Conservation (phyloP, 2,329 filamentous ascomycete species). For the Xylaria sp. region DNA sequence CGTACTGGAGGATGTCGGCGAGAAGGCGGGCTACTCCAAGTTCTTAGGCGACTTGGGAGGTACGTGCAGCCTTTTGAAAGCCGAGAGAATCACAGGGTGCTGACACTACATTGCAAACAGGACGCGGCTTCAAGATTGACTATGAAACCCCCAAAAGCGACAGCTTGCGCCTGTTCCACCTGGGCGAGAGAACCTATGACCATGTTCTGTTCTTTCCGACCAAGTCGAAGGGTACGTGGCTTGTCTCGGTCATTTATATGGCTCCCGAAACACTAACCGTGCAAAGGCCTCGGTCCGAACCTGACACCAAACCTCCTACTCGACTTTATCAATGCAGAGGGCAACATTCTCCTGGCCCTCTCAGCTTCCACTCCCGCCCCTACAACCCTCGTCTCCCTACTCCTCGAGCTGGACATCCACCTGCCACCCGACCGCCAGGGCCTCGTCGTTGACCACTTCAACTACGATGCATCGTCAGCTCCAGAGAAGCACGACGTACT, state of each 20-base stretch:
- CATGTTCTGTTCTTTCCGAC: conserved; percentile 87
- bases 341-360: conserved; percentile 87
- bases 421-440: conserved; percentile 85
- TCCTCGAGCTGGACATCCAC: conserved; percentile 85
- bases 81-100: not conserved
- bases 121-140: conserved; percentile 77
- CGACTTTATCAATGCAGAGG: conserved; percentile 87
- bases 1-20: conserved; percentile 78
- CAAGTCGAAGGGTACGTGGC: conserved; percentile 77
- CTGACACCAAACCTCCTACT: conserved; percentile 84
- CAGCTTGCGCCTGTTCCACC: conserved; percentile 74
- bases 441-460: conserved; percentile 92
- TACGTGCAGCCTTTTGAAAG: conserved; percentile 43
- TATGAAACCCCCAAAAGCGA: conserved; percentile 85
- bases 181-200: conserved; percentile 88
- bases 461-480: conserved; percentile 78
- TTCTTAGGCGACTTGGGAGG: conserved; percentile 75
- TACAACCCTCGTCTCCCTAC: conserved; percentile 73
- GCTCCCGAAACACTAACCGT: conserved; percentile 1
- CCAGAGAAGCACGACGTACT: conserved; percentile 87
- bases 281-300: conserved; percentile 80
- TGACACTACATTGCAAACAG: conserved; percentile 49
- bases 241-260: not conserved
- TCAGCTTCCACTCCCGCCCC: conserved; percentile 73
- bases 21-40: conserved; percentile 81